phyloP scores from a whole-genome alignment of 176 grass and related monocot genomes.

The maize (Zea mays) region DNA sequence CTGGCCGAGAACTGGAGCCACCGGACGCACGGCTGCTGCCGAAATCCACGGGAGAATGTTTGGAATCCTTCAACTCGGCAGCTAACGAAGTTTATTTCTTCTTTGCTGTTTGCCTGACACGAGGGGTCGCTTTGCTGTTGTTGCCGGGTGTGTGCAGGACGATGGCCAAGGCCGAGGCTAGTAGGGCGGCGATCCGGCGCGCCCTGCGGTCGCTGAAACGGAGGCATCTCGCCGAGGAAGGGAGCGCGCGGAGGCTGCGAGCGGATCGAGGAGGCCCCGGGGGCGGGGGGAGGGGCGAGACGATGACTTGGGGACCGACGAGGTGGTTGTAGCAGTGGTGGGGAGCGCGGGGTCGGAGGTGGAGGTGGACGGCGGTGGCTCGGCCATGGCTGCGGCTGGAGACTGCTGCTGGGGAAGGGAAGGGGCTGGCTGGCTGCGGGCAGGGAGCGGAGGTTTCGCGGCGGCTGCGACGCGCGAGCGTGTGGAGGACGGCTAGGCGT shows the following conservation, averaged over 20 bases:
- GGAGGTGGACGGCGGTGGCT: no score
- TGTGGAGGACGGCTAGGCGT: no score
- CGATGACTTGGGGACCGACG: no score
- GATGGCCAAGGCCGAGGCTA: conserved; percentile 59
- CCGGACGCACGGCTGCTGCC: conserved; percentile 14
- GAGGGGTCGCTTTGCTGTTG: conserved; percentile 21
- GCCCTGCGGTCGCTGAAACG: conserved; percentile 51
- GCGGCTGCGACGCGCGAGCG: no score
- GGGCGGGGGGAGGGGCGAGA: no score
- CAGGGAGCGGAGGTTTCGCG: no score
- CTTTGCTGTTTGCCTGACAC: neutral
- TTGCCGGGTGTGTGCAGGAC: conserved; percentile 47
- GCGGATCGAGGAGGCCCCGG: no score
- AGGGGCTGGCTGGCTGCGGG: no score
- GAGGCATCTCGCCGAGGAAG: conserved; percentile 73
- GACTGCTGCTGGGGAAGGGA: no score
- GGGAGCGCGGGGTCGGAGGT: no score
- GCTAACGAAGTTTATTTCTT: neutral
- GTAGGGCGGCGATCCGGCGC: conserved; percentile 57
- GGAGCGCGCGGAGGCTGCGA: conserved; percentile 73
- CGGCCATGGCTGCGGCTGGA: no score
- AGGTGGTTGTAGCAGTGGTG: no score
- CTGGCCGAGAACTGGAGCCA: conserved; percentile 16
- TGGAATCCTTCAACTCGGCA: conserved; percentile 4
- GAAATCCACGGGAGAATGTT: conserved; percentile 6